phyloP scores from a whole-genome alignment of 306 rosid species.

The Potentilla sterilis region DNA sequence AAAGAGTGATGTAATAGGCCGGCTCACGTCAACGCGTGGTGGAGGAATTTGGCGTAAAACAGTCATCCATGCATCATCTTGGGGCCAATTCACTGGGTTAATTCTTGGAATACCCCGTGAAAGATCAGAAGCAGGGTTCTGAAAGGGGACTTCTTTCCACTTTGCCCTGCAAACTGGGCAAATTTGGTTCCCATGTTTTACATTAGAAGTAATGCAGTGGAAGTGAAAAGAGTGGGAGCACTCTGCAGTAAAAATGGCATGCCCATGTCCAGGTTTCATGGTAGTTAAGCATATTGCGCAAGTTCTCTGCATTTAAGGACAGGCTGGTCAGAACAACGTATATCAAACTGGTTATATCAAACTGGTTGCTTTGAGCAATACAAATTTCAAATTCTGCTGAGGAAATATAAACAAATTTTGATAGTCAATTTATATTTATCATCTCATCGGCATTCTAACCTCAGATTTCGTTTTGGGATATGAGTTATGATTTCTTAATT shows the following conservation, averaged over 20 bases:
- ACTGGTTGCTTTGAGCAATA: neutral
- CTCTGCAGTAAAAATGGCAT: conserved; percentile 95
- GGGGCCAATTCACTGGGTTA: conserved; percentile 41
- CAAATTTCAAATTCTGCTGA: neutral
- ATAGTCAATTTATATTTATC: neutral
- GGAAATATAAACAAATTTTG: neutral
- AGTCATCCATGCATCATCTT: conserved; percentile 50
- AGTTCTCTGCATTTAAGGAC: conserved; percentile 46
- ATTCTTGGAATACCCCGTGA: conserved; percentile 42
- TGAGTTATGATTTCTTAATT: neutral
- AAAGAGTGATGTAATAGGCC: conserved; percentile 39
- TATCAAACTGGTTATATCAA: neutral
- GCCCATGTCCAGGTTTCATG: conserved; percentile 79
- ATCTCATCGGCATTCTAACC: neutral
- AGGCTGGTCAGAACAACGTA: conserved; percentile 29
- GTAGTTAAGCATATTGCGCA: conserved; percentile 85
- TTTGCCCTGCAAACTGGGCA: conserved; percentile 93
- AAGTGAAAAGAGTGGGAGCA: conserved; percentile 96
- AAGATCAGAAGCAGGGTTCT: conserved; percentile 46
- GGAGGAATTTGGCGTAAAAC: conserved; percentile 49
- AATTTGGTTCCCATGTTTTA: conserved; percentile 77
- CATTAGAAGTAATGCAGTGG: conserved; percentile 88
- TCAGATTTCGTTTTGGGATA: neutral
- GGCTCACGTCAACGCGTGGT: conserved; percentile 34
- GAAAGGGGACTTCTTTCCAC: conserved; percentile 95